Conservation (phyloP, 768 basidiomycete genomes). For the Naganishia onofrii region DNA sequence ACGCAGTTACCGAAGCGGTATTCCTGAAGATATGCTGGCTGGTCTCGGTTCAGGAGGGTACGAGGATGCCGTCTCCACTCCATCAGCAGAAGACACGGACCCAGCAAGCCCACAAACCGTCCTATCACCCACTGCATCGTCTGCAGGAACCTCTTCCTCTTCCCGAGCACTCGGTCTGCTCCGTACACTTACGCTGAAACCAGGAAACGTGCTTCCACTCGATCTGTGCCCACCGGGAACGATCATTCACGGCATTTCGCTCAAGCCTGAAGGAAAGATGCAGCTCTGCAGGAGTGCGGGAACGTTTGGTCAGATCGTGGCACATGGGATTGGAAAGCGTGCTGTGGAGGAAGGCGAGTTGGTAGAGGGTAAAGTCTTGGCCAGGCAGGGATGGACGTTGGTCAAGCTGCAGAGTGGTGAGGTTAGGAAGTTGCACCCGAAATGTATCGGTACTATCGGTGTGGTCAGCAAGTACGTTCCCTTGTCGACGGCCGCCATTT, state of each 20-base stretch:
- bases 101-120: conserved; percentile 35
- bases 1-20: conserved; percentile 77
- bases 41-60: conserved; percentile 38
- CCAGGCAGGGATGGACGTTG: conserved; percentile 41
- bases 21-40: conserved; percentile 71
- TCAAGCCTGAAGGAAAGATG: conserved; percentile 71
- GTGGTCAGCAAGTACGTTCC: conserved; percentile 75
- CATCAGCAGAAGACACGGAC: conserved; percentile 17
- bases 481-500: too few species aligned
- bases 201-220: conserved; percentile 89
- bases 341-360: conserved; percentile 50
- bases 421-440: conserved; percentile 73
- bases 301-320: conserved; percentile 74
- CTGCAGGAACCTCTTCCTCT: conserved; percentile 33
- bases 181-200: conserved; percentile 75
- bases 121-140: conserved; percentile 36
- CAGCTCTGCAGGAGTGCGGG: conserved; percentile 88
- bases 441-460: conserved; percentile 82
- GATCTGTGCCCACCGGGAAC: conserved; percentile 90
- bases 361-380: conserved; percentile 41
- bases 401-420: conserved; percentile 89
- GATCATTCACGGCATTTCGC: conserved; percentile 78
- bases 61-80: conserved; percentile 25
- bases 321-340: conserved; percentile 62
- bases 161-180: conserved; percentile 76